phyloP scores from a whole-genome alignment of 805 yeast genomes.

The Monosporozyma unispora region DNA sequence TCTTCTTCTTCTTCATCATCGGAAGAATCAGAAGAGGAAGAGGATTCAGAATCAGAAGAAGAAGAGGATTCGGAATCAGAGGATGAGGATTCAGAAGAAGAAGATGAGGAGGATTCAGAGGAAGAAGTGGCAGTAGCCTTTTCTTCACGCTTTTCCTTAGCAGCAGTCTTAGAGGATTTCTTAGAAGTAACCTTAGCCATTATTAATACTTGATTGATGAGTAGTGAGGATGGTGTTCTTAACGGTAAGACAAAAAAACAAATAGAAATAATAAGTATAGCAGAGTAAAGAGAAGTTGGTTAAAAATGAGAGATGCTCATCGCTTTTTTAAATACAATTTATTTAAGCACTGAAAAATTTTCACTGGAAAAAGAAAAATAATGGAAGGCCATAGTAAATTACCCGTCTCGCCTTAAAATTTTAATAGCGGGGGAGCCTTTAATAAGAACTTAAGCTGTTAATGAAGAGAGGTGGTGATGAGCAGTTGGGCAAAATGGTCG shows the following conservation, averaged over 20 bases:
- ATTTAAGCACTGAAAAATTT: neutral
- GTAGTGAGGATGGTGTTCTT: neutral
- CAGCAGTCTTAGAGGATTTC: conserved; percentile 22
- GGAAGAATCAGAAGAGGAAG: conserved; percentile 7
- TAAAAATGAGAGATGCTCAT: conserved; percentile 1
- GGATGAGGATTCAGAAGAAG: conserved; percentile 10
- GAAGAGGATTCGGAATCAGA: conserved; percentile 12
- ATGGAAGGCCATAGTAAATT: neutral
- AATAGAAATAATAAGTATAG: neutral
- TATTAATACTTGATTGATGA: neutral
- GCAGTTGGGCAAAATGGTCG: conserved; percentile 10
- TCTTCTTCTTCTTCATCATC: conserved; percentile 8
- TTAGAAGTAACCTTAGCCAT: conserved; percentile 25
- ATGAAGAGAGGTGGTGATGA: conserved; percentile 2
- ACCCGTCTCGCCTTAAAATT: neutral
- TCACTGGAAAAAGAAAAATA: neutral
- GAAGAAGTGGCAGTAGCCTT: conserved; percentile 12
- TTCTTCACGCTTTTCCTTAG: conserved; percentile 15
- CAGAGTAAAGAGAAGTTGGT: neutral
- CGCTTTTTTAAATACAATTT: neutral
- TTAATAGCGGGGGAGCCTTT: neutral
- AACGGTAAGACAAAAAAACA: too few relatives aligned
- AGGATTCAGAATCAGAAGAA: conserved; percentile 19
- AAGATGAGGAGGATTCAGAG: conserved; percentile 11
- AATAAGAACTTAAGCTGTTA: too few relatives aligned